phyloP scores from a whole-genome alignment of 116 monocot species.

The Zostera marina region DNA sequence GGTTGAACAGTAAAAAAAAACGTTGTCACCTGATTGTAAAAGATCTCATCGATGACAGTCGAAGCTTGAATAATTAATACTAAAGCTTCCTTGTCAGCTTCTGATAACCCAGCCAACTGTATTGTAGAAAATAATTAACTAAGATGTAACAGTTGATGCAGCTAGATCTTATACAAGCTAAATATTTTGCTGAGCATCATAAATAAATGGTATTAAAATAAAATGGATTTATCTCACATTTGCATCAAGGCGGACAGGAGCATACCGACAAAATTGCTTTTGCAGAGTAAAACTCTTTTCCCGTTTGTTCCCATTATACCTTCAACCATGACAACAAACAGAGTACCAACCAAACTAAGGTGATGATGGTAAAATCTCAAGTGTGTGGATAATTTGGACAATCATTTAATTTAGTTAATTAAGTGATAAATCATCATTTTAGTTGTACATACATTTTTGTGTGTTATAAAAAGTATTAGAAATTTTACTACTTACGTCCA shows the following conservation, averaged over 20 bases:
- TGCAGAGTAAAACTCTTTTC: conserved; percentile 37
- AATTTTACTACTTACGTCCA: too few species aligned
- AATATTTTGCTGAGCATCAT: not conserved
- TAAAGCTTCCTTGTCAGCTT: conserved; percentile 59
- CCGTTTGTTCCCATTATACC: conserved; percentile 48
- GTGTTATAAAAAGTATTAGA: too few species aligned
- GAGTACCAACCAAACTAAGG: not conserved
- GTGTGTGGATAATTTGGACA: not conserved
- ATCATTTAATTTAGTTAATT: too few species aligned
- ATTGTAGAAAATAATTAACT: not conserved
- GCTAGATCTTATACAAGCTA: not conserved
- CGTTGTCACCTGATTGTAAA: conserved; percentile 44
- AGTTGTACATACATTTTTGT: too few species aligned
- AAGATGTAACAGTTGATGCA: not conserved
- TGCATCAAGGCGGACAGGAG: conserved; percentile 47
- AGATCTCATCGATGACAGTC: conserved; percentile 64
- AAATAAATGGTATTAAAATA: not conserved
- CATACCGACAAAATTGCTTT: conserved; percentile 70
- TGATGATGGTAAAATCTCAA: not conserved
- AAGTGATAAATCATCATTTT: too few species aligned
- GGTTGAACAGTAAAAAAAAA: not conserved
- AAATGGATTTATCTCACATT: conserved; percentile 26
- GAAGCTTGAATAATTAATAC: conserved; percentile 63
- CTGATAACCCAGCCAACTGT: conserved; percentile 57
- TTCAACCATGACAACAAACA: conserved; percentile 9